Base-by-base conservation (phyloP, 1,284 basidiomycete species). In the Ustilago lituana region DNA sequence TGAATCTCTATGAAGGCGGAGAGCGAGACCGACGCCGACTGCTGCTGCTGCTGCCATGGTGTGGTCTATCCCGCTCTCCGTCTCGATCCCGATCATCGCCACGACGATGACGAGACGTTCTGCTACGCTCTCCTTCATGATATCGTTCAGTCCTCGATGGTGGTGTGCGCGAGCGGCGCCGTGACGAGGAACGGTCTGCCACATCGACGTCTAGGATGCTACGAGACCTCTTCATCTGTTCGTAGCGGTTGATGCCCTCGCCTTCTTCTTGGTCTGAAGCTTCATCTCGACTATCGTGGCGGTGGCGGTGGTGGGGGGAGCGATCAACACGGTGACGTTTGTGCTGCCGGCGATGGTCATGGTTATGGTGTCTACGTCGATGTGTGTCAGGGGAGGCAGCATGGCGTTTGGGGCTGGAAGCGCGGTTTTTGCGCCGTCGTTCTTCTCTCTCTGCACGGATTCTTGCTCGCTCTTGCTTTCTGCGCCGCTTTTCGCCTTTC, bases 381-480 rank as follows among this genome's bases (percentile, higher is more conserved):
- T n/a, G n/a, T n/a, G n/a, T n/a, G n/a, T n/a, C n/a, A n/a, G n/a
- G n/a, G n/a, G n/a, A n/a, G n/a, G n/a, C n/a, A n/a, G n/a, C n/a
- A n/a, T n/a, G n/a, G n/a, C n/a, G n/a, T n/a, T 45, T 8, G n/a
- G n/a, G 17, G 22, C 3, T 15, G 1, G 26, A 43, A 3, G 43
- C 19, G 20, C 24, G 20, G 8, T 51, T n/a, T 24, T 48, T 44
- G n/a, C 37, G 37, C n/a, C 53, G 35, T 19, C 47, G 38, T 0
- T 51, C 37, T 17, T 63, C 50, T 20, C 69, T 36, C 29, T 73
- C 60, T 3, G 63, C 63, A 8, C 73, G 36, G 10, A 71, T 75
- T 12, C 68, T 19, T 38, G 63, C 61, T 50, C 80, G 41, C 58
- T 81, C 57, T 67, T 78, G 33, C 65, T 78, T 76, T 56, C 77